Evolutionary conservation across 2,329 filamentous ascomycete genomes (phyloP).

Genomic region (Trichophyton rubrum): DNA sequence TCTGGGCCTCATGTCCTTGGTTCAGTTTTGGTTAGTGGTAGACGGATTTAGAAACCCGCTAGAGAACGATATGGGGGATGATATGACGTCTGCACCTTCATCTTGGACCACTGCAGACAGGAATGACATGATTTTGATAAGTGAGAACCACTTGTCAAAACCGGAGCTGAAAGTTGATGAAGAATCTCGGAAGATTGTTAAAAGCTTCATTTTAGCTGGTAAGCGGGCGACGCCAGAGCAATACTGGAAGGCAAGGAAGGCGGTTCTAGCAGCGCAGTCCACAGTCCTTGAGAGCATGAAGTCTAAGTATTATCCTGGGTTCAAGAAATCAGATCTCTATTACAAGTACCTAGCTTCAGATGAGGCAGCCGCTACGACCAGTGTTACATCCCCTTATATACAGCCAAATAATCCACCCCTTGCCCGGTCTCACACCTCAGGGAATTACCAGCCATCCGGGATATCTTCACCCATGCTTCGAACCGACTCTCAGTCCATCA

Average conservation of each 20-base stretch:
- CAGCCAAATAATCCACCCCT: constrained; percentile 9
- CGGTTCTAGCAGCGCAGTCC: constrained; percentile 71
- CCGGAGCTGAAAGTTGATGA: constrained; percentile 67
- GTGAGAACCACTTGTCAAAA: constrained; percentile 74
- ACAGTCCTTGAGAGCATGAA: constrained; percentile 75
- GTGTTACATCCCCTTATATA: constrained; percentile 11
- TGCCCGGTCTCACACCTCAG: constrained; percentile 9
- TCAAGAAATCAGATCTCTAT: constrained; percentile 86
- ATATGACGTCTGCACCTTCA: constrained; percentile 47
- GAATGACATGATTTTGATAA: constrained; percentile 78
- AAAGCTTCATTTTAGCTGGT: constrained; percentile 66
- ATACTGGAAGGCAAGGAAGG: constrained; percentile 69
- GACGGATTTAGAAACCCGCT: constrained; percentile 91
- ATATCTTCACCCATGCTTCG: constrained; percentile 36
- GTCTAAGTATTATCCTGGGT: constrained; percentile 63
- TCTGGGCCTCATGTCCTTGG: constrained; percentile 69
- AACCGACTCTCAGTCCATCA: constrained; percentile 36
- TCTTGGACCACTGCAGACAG: constrained; percentile 76
- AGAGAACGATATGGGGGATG: constrained; percentile 70
- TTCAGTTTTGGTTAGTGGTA: constrained; percentile 97
- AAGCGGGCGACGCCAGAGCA: constrained; percentile 63
- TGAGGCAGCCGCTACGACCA: constrained; percentile 38
- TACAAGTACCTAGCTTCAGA: constrained; percentile 92
- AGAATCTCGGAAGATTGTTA: constrained; percentile 56
- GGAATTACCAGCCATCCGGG: constrained; percentile 26